Evolutionary conservation across 2,329 filamentous ascomycete genomes (phyloP), one percentile per base, ranked within the genome.

Genomic region (Sordariomycetes sp.): DNA sequence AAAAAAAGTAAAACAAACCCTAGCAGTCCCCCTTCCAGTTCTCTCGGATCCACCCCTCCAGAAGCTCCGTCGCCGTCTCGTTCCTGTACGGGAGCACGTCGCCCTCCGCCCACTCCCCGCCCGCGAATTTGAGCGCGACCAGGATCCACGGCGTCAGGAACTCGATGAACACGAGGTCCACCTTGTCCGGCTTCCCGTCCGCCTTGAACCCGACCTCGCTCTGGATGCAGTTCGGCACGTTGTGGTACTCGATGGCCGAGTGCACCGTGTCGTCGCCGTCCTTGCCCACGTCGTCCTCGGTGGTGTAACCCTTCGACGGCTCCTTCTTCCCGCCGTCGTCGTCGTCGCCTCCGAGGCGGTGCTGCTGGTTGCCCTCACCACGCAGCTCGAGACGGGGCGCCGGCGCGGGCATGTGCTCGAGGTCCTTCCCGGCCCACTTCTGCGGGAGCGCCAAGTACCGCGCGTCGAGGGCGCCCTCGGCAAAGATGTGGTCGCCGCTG

Each of bases 261-360:
- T 97, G 94, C 1, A 95, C 70, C 0, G 93, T 96, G 68, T 99
- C 94, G 68, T 99, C 94, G 50, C 94, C 94, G 63, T 96, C 89
- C 3, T 73, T 72, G 54, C 92, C 90, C 5, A 85, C 81, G 65
- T 96, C 93, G 67, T 99, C 94, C 58, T 79, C 78, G 12, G 94
- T 99, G 0, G 89, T 97, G 74, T 97, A 97, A 1, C 94, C 94
- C 1, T 75, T 67, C 14, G 79, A 76, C 3, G 75, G 74, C 51
- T 74, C 20, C 55, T 54, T 66, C 40, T 57, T 43, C 24, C 6
- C 32, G 2, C 32, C 40, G 7, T 37, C 60, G n/a, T 66, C 62
- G 28, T 64, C 59, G 5, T 65, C 64, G n/a, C 63, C 62, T 0
- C 64, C 67, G 1, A 74, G 57, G 3, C 68, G 68, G 14, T 65